A percentile compares a stretch with the other conserved stretches of the same genome.
phyloP scores from a whole-genome alignment of 169 alveolate species.

The Cryptosporidium muris region DNA sequence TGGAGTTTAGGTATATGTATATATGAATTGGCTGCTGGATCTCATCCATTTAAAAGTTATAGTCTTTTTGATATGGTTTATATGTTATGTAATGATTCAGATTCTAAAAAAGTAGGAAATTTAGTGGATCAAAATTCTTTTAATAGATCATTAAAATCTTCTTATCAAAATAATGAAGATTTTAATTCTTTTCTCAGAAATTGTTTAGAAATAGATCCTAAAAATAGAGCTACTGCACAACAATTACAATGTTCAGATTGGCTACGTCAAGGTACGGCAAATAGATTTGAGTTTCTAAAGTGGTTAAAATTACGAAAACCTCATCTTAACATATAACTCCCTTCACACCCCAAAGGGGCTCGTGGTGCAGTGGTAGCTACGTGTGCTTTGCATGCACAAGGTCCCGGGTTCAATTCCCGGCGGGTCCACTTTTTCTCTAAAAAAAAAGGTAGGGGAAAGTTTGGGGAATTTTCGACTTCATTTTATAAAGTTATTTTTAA shows the following conservation, averaged over 20 bases:
- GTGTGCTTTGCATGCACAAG: conserved; percentile 74
- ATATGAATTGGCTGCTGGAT: conserved; percentile 84
- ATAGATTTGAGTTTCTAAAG: conserved; percentile 29
- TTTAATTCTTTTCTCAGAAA: conserved; percentile 35
- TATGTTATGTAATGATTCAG: conserved; percentile 31
- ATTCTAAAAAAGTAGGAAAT: neutral
- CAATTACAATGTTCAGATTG: conserved; percentile 51
- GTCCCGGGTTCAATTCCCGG: conserved; percentile 75
- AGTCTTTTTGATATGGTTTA: conserved; percentile 68
- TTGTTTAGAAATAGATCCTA: conserved; percentile 60
- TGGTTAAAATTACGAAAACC: conserved; percentile 18
- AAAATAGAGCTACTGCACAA: conserved; percentile 31
- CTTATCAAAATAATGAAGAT: conserved; percentile 14
- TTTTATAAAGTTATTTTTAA: neutral
- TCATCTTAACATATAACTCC: conserved; percentile 3
- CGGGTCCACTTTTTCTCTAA: conserved; percentile 61
- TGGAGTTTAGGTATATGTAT: conserved; percentile 86
- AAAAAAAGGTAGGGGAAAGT: neutral
- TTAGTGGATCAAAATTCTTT: conserved; percentile 8
- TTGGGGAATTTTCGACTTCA: neutral
- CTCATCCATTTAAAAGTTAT: conserved; percentile 77
- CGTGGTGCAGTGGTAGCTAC: conserved; percentile 75
- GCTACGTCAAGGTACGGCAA: conserved; percentile 38
- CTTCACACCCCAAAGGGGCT: conserved; percentile 29
- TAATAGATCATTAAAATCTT: conserved; percentile 42